Evolutionary conservation across 257 asterid species (phyloP).

Genomic region (Solanum appendiculatum): DNA sequence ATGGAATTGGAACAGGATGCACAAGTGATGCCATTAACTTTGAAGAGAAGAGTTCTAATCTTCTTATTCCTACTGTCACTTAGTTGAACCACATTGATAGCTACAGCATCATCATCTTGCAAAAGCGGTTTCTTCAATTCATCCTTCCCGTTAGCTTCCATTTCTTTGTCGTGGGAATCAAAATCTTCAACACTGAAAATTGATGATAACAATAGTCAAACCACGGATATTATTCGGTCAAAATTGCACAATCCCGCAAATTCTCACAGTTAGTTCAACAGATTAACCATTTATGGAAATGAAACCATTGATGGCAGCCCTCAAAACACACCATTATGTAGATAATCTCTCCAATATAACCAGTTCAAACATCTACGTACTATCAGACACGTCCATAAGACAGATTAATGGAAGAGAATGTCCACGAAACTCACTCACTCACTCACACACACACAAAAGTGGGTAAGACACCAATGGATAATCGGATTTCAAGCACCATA

Average conservation of each 20-base stretch:
- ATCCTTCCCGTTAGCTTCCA: slow-evolving; percentile 61
- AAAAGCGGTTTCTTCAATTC: slow-evolving; percentile 65
- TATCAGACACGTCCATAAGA: background rate
- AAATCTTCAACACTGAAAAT: slow-evolving; percentile 3
- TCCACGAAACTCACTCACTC: background rate
- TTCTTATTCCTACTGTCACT: slow-evolving; percentile 28
- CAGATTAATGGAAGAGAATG: background rate
- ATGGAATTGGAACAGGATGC: slow-evolving; percentile 81
- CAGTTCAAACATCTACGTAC: background rate
- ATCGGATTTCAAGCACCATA: background rate
- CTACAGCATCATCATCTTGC: slow-evolving; percentile 39
- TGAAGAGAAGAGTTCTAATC: slow-evolving; percentile 66
- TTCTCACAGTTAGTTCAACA: background rate
- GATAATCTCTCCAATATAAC: background rate
- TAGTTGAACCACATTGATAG: slow-evolving; percentile 20
- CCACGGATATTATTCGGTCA: background rate
- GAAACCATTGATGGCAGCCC: background rate
- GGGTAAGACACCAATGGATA: background rate
- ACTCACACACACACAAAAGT: background rate
- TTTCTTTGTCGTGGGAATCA: slow-evolving; percentile 5
- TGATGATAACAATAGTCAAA: background rate
- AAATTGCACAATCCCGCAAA: background rate
- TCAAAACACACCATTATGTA: background rate
- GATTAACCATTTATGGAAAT: background rate
- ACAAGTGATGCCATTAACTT: slow-evolving; percentile 74